Conservation (phyloP, 2,329 filamentous ascomycete species). For the Orbilia javanica region DNA sequence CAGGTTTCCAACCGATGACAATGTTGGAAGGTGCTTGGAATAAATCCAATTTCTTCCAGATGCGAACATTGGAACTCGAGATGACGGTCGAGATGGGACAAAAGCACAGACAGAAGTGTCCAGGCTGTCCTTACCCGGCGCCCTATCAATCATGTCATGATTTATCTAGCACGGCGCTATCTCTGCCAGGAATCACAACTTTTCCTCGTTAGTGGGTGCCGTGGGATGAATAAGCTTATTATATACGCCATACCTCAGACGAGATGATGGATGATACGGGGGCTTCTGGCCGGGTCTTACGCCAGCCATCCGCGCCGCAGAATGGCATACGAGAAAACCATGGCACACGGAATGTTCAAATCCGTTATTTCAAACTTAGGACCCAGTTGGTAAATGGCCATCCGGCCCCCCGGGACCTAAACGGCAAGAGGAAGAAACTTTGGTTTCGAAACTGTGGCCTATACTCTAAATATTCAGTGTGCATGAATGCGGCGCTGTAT, state of each 20-base stretch:
- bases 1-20: conserved; percentile 7
- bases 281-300: not conserved
- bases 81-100: conserved; percentile 1
- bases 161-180: no score
- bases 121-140: conserved; percentile 19
- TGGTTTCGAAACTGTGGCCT: conserved; percentile 14
- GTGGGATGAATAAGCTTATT: not conserved
- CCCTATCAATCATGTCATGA: not conserved
- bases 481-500: not conserved
- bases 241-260: not conserved
- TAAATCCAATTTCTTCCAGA: conserved; percentile 3
- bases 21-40: conserved; percentile 27
- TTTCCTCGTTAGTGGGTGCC: not conserved
- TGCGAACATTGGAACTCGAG: not conserved
- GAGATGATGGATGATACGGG: not conserved
- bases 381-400: no score
- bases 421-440: not conserved
- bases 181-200: no score
- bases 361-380: no score
- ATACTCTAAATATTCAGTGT: not conserved
- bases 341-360: no score
- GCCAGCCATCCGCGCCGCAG: not conserved
- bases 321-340: no score
- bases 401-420: no score
- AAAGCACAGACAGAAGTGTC: not conserved